phyloP scores from a whole-genome alignment of 2,329 filamentous ascomycete genomes.

The Aureobasidium sp. region DNA sequence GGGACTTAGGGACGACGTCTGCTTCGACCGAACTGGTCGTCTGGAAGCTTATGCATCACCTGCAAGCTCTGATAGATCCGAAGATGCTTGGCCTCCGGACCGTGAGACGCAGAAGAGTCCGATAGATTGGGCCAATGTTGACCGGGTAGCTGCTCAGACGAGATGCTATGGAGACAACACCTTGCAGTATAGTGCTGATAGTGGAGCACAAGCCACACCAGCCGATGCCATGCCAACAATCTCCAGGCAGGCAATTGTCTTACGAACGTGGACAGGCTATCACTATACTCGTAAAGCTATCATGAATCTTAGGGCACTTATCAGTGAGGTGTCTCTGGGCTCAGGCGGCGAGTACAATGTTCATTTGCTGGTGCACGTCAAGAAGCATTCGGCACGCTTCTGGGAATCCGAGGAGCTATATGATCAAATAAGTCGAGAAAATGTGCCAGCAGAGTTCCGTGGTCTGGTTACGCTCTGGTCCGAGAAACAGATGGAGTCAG shows the following conservation, averaged over 20 bases:
- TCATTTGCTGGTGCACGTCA: constrained; percentile 77
- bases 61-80: constrained; percentile 24
- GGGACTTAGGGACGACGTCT: constrained; percentile 39
- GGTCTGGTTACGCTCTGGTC: constrained; percentile 89
- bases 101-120: background rate
- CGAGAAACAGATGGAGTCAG: constrained; percentile 80
- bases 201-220: background rate
- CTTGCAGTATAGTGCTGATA: background rate
- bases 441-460: constrained; percentile 74
- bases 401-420: constrained; percentile 68
- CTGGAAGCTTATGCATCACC: constrained; percentile 43
- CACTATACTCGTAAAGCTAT: constrained; percentile 70
- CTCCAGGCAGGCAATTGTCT: constrained; percentile 67
- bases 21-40: constrained; percentile 43
- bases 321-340: constrained; percentile 70
- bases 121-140: background rate
- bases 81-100: too few species aligned
- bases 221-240: constrained; percentile 19
- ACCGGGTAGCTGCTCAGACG: background rate
- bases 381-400: constrained; percentile 64
- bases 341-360: constrained; percentile 83
- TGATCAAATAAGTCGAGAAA: constrained; percentile 56
- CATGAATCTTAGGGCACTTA: constrained; percentile 71
- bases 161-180: background rate
- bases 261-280: constrained; percentile 78